A percentile compares a stretch with the other conserved stretches of the same genome.
These are phyloP conservation scores for Dipteronia sinensis DNA, from an alignment of 345 rosid species.

Conservation along the genomic window DNA sequence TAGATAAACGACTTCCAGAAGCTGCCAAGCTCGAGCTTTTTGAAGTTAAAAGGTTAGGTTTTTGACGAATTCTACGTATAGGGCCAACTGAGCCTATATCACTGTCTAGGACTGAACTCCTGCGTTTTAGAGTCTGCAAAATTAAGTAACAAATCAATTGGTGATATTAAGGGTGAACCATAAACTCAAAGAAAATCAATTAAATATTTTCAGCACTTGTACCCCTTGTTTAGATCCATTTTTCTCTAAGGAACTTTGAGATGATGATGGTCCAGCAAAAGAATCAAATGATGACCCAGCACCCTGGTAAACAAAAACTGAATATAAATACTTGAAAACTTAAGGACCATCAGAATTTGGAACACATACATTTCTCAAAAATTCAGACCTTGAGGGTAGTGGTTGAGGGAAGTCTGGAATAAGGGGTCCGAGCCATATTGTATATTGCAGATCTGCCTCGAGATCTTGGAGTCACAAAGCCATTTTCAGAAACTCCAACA, in stretches of 20 bases:
- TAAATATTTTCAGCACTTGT: slow-evolving; percentile 12
- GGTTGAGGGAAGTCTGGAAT: slow-evolving; percentile 64
- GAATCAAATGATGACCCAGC: slow-evolving; percentile 29
- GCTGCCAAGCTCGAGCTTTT: slow-evolving; percentile 45
- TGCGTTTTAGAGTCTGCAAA: slow-evolving; percentile 70
- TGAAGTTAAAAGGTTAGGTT: slow-evolving; percentile 60
- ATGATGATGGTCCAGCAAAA: slow-evolving; percentile 44
- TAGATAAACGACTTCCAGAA: slow-evolving; percentile 34
- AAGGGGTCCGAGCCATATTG: slow-evolving; percentile 88
- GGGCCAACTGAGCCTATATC: slow-evolving; percentile 81
- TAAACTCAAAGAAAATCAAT: neutral
- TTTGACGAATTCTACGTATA: slow-evolving; percentile 89
- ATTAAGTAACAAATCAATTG: slow-evolving; percentile 16
- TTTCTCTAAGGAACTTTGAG: slow-evolving; percentile 48
- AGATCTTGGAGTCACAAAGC: slow-evolving; percentile 74
- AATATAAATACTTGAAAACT: slow-evolving; percentile 1
- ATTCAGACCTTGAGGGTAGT: slow-evolving; percentile 53
- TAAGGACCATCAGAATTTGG: slow-evolving; percentile 2
- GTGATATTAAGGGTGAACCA: neutral
- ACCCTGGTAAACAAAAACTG: slow-evolving; percentile 40
- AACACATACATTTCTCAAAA: slow-evolving; percentile 1
- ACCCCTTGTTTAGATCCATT: slow-evolving; percentile 65
- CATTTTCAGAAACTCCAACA: slow-evolving; percentile 56
- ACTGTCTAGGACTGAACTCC: slow-evolving; percentile 76
- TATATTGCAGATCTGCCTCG: slow-evolving; percentile 89